Evolutionary conservation across 2,329 filamentous ascomycete species (phyloP).

Genomic region (Xylaria sp.): DNA sequence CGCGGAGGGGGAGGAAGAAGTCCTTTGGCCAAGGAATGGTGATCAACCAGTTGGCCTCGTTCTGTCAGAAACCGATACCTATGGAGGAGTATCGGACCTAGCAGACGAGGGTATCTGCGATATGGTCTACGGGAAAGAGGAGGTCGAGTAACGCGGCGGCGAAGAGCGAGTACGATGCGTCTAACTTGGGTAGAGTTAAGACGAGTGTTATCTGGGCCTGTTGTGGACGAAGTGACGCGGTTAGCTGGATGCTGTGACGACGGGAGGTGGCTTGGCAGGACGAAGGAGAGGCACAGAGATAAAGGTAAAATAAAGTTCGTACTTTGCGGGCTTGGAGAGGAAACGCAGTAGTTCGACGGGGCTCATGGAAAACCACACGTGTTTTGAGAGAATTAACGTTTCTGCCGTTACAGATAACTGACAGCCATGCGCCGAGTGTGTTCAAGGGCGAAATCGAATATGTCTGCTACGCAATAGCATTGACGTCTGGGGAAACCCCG

Average conservation of each 20-base stretch:
- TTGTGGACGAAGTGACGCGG: conserved; percentile 14
- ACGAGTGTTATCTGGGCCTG: conserved; percentile 71
- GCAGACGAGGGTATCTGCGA: conserved; percentile 77
- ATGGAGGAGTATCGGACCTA: conserved; percentile 83
- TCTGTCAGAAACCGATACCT: conserved; percentile 85
- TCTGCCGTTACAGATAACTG: conserved; percentile 37
- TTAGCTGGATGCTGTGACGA: conserved; percentile 15
- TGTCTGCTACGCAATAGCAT: conserved; percentile 20
- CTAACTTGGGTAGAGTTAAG: conserved; percentile 38
- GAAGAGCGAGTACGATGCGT: conserved; percentile 21
- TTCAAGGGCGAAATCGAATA: conserved; percentile 1
- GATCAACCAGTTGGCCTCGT: conserved; percentile 72
- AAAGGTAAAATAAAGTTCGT: conserved; percentile 51
- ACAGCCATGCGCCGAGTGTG: conserved; percentile 29
- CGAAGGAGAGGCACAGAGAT: background rate
- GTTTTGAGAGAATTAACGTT: conserved; percentile 43
- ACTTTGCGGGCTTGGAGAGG: conserved; percentile 95
- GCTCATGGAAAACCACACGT: conserved; percentile 78
- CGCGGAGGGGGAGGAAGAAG: conserved; percentile 83
- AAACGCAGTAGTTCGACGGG: conserved; percentile 90
- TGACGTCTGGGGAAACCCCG: conserved; percentile 7
- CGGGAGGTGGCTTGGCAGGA: background rate
- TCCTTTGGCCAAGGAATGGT: conserved; percentile 89
- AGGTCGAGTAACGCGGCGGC: conserved; percentile 9
- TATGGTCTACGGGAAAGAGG: conserved; percentile 34